phyloP scores from a whole-genome alignment of 2,329 filamentous ascomycete genomes.

The Fusarium chaquense region DNA sequence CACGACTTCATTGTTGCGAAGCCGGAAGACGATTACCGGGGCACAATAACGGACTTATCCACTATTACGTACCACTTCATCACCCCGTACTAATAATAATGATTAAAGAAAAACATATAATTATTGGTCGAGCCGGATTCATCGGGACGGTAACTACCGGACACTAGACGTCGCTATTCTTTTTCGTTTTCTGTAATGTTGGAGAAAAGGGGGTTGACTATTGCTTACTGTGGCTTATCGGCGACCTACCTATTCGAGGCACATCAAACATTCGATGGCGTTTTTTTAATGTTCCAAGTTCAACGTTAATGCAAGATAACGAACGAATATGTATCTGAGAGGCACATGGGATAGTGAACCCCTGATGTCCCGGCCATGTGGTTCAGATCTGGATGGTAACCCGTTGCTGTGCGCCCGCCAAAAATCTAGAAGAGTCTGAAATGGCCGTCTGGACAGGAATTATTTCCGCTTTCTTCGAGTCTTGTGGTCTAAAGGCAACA shows the following conservation, averaged over 20 bases:
- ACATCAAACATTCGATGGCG: neutral
- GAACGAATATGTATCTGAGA: neutral
- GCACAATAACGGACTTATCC: neutral
- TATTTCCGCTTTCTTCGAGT: neutral
- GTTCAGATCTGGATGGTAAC: slow-evolving; percentile 23
- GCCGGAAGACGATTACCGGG: neutral
- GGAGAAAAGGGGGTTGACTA: neutral
- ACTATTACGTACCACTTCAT: neutral
- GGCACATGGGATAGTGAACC: slow-evolving; percentile 1
- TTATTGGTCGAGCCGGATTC: neutral
- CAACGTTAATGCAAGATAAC: neutral
- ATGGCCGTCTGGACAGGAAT: neutral
- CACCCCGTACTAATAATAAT: neutral
- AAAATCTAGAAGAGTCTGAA: neutral
- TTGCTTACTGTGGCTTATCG: neutral
- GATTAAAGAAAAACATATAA: neutral
- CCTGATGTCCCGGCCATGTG: slow-evolving; percentile 16
- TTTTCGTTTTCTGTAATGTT: neutral
- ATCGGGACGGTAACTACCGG: neutral
- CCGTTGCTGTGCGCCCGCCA: slow-evolving; percentile 9
- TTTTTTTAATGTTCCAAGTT: neutral
- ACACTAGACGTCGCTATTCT: neutral
- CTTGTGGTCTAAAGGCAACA: neutral
- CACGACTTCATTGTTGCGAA: neutral
- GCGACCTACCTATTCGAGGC: neutral